Conservation (phyloP, 768 basidiomycete genomes). For the Naganishia friedmannii region DNA sequence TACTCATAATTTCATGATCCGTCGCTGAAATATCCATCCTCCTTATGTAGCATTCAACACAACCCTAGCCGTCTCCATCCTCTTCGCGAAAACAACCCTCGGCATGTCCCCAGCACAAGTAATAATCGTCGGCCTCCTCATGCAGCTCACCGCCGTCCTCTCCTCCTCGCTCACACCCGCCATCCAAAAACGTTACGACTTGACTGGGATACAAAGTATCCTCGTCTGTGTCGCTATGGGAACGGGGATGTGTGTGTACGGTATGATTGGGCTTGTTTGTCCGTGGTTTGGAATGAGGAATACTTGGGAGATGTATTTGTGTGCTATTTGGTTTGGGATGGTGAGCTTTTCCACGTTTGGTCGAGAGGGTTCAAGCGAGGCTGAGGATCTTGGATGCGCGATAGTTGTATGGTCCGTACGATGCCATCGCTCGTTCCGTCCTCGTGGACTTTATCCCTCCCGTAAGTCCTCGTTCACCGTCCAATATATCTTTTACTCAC, state of each 20-base stretch:
- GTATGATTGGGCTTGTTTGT: slow-evolving; percentile 72
- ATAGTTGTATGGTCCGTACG: slow-evolving; percentile 78
- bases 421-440: slow-evolving; percentile 79
- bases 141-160: slow-evolving; percentile 68
- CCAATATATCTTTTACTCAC: neutral
- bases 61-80: slow-evolving; percentile 82
- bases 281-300: slow-evolving; percentile 72
- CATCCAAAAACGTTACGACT: slow-evolving; percentile 60
- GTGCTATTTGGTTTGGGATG: slow-evolving; percentile 77
- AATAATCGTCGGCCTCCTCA: slow-evolving; percentile 74
- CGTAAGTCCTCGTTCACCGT: slow-evolving; percentile 34
- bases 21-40: neutral
- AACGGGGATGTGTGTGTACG: slow-evolving; percentile 67
- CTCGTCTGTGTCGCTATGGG: slow-evolving; percentile 12
- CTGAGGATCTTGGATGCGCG: neutral
- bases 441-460: slow-evolving; percentile 83
- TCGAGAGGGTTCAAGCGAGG: neutral
- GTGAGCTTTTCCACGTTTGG: slow-evolving; percentile 40
- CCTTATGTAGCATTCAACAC: slow-evolving; percentile 72
- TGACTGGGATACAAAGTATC: slow-evolving; percentile 8
- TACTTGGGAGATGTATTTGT: slow-evolving; percentile 75
- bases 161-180: slow-evolving; percentile 79
- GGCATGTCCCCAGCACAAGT: slow-evolving; percentile 74
- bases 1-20: too few relatives aligned
- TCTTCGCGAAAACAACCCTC: slow-evolving; percentile 86